Evolutionary conservation across 805 yeast species (phyloP).

Genomic region (Candida pseudofarinosa): DNA sequence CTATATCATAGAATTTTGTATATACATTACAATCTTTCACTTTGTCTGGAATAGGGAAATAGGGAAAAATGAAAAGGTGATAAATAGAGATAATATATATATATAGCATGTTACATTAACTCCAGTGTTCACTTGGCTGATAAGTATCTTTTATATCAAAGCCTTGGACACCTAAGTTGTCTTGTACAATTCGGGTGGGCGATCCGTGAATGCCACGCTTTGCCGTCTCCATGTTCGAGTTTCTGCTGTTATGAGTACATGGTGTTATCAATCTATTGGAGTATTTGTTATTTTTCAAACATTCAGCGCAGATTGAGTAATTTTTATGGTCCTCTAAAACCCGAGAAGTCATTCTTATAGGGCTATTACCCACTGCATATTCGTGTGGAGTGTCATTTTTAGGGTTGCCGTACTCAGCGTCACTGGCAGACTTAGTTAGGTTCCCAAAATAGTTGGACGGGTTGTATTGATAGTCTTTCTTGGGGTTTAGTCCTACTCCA

Average conservation of each 20-base stretch:
- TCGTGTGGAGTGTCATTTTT: slow-evolving; percentile 2
- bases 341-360: slow-evolving; percentile 5
- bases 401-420: slow-evolving; percentile 1
- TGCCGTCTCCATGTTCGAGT: slow-evolving; percentile 1
- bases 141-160: slow-evolving; percentile 5
- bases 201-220: neutral
- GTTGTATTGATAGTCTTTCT: neutral
- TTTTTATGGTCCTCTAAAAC: slow-evolving; percentile 1
- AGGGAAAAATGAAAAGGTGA: neutral
- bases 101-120: slow-evolving; percentile 1
- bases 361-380: slow-evolving; percentile 1
- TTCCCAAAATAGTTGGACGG: neutral
- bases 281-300: slow-evolving; percentile 5
- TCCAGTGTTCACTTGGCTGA: slow-evolving; percentile 9
- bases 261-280: slow-evolving; percentile 8
- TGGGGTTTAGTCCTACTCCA: neutral
- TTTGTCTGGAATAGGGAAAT: neutral
- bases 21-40: neutral
- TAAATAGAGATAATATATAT: neutral
- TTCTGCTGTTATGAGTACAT: slow-evolving; percentile 8
- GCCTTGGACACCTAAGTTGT: slow-evolving; percentile 1
- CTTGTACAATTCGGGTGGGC: slow-evolving; percentile 3
- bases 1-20: slow-evolving; percentile 1
- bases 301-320: slow-evolving; percentile 6
- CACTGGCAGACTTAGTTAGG: slow-evolving; percentile 2